Evolutionary conservation across 768 basidiomycete species (phyloP), one percentile per base, ranked within the genome.

Genomic region (Suillus placidus): DNA sequence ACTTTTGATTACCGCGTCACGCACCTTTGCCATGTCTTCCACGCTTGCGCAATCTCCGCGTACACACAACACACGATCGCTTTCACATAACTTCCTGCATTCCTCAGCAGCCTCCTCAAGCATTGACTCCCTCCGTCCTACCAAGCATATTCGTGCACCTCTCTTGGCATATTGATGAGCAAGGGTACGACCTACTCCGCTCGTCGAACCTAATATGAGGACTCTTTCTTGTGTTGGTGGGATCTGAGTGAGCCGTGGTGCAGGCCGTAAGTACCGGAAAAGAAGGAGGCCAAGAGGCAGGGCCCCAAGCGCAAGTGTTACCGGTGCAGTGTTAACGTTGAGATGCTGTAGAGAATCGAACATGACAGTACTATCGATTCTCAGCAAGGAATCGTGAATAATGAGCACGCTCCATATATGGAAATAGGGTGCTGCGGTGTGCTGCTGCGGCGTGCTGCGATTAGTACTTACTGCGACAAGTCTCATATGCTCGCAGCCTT

Each of bases 171-270:
- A 96, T 67, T 83, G 79, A 14, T 82, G 79, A 1, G 93, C 93
- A 52, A 96, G 79, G 5, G 84, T 80, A 51, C 84, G 82, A 1
- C 95, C 95, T 32, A 97, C 87, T 0, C 95, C 95, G 56, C 89
- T 89, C 2, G 92, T 91, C 1, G 90, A 94, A 6, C 95, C 95
- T 8, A 97, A 75, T 57, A 97, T 80, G 2, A 97, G 74, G 7
- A 95, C 90, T 0, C 93, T 86, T 73, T 97, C 95, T 3, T 80
- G 67, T 1, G 62, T 63, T n/a, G 74, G 78, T 9, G 80, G 71
- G 9, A 90, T 69, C 62, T 78, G 79, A 32, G 66, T 61, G 3
- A 73, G 73, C 37, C 84, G 80, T 47, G 64, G 72, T 0, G 69
- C 70, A 13, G 72, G 61, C 2, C 67, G 64, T 12, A 64, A 66